Conservation (phyloP, 2,329 filamentous ascomycete species). For the Mycosphaerelloides madeirae region DNA sequence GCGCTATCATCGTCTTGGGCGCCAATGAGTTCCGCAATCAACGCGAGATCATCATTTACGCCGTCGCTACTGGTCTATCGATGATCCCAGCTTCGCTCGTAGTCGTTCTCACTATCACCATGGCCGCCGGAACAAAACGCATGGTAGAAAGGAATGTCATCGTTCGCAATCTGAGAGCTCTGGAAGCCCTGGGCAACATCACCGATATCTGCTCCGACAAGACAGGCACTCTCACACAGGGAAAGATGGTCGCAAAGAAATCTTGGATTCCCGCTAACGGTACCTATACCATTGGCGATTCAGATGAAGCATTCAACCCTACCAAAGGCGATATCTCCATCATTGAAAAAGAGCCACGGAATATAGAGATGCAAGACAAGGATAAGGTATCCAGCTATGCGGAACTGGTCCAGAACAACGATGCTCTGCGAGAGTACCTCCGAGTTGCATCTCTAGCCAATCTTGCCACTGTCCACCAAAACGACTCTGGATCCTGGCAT, state of each 20-base stretch:
- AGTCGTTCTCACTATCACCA: slow-evolving; percentile 36
- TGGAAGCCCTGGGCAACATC: slow-evolving; percentile 61
- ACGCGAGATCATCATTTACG: slow-evolving; percentile 61
- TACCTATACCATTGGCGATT: slow-evolving; percentile 56
- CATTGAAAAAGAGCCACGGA: slow-evolving; percentile 19
- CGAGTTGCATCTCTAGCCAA: slow-evolving; percentile 63
- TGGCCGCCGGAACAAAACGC: slow-evolving; percentile 56
- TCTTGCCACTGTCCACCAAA: slow-evolving; percentile 57
- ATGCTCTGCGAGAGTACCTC: slow-evolving; percentile 48
- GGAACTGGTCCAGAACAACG: slow-evolving; percentile 43
- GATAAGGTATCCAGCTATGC: slow-evolving; percentile 16
- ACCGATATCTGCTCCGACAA: slow-evolving; percentile 68
- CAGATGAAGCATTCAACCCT: slow-evolving; percentile 56
- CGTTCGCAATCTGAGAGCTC: slow-evolving; percentile 59
- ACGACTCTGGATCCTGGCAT: slow-evolving; percentile 55
- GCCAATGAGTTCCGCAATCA: slow-evolving; percentile 56
- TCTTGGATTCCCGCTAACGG: slow-evolving; percentile 59
- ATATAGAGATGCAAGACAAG: slow-evolving; percentile 17
- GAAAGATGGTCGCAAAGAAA: slow-evolving; percentile 60
- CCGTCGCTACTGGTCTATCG: slow-evolving; percentile 55
- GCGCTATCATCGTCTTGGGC: slow-evolving; percentile 64
- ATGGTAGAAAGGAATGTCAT: slow-evolving; percentile 64
- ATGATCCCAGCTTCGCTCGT: slow-evolving; percentile 56
- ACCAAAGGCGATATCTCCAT: slow-evolving; percentile 55
- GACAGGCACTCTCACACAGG: slow-evolving; percentile 54